phyloP scores from a whole-genome alignment of 2,329 filamentous ascomycete genomes.

The Colletotrichum spinosum region DNA sequence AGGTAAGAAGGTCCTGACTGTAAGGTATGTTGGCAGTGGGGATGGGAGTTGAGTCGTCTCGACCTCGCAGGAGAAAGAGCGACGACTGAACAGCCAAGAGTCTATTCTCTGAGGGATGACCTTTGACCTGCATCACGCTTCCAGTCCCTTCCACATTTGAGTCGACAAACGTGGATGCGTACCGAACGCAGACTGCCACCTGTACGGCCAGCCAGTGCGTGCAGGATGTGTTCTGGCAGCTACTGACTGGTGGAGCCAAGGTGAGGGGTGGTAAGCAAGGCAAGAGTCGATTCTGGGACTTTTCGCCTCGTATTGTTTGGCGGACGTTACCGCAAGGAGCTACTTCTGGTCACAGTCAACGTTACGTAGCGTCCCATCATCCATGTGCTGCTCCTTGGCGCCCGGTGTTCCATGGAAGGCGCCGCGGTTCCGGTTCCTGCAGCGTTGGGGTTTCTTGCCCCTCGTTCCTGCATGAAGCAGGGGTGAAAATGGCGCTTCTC shows the following conservation, averaged over 20 bases:
- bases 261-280: conserved; percentile 22
- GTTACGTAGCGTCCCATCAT: background rate
- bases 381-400: conserved; percentile 23
- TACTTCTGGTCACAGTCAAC: conserved; percentile 5
- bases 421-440: conserved; percentile 37
- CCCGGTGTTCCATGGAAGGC: conserved; percentile 30
- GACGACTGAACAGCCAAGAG: background rate
- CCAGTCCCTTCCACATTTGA: conserved; percentile 3
- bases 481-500: conserved; percentile 38
- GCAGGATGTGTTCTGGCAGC: conserved; percentile 20
- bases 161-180: background rate
- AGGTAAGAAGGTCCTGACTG: too few species aligned
- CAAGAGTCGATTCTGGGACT: conserved; percentile 13
- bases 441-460: conserved; percentile 21
- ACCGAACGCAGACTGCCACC: conserved; percentile 32
- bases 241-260: conserved; percentile 27
- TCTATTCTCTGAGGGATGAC: background rate
- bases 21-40: background rate
- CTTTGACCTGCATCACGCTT: conserved; percentile 13
- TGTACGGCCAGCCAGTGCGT: conserved; percentile 29
- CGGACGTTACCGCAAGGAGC: background rate
- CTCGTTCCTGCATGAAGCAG: conserved; percentile 37
- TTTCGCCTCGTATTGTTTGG: conserved; percentile 20
- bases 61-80: too few species aligned
- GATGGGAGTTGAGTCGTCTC: too few species aligned